These are phyloP conservation scores for Phlegmacium glaucopus DNA, from an alignment of 768 basidiomycete genomes.

Conservation along the genomic window DNA sequence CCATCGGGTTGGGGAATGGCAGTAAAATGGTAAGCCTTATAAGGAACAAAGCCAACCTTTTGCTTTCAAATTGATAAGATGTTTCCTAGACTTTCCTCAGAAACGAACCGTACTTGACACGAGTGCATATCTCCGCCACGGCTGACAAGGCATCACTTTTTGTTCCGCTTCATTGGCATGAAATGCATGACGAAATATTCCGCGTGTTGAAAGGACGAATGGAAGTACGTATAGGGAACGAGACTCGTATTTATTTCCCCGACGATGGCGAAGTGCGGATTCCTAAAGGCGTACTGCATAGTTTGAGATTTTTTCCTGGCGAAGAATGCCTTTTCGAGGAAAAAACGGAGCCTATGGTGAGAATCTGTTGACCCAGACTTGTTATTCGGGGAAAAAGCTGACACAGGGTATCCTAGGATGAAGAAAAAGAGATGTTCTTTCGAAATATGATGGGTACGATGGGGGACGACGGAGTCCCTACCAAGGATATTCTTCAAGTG, in stretches of 20 bases:
- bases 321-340: conserved; percentile 28
- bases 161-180: conserved; percentile 33
- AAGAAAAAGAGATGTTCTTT: conserved; percentile 32
- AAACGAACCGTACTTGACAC: conserved; percentile 24
- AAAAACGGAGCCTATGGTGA: conserved; percentile 28
- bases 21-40: not conserved
- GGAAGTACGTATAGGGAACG: conserved; percentile 22
- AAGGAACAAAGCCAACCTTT: no score
- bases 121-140: conserved; percentile 18
- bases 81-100: conserved; percentile 27
- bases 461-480: conserved; percentile 10
- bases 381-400: not conserved
- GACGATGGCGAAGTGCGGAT: conserved; percentile 30
- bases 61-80: not conserved
- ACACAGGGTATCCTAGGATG: conserved; percentile 16
- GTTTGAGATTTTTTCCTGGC: conserved; percentile 20
- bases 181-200: conserved; percentile 30
- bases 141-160: conserved; percentile 21
- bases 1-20: not conserved
- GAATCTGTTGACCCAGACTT: not conserved
- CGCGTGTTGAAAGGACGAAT: conserved; percentile 26
- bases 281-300: conserved; percentile 25
- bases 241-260: conserved; percentile 19
- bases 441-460: conserved; percentile 23
- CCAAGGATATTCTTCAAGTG: conserved; percentile 14